Evolutionary conservation across 768 basidiomycete genomes (phyloP).

Genomic region (Trametes cinnabarina): DNA sequence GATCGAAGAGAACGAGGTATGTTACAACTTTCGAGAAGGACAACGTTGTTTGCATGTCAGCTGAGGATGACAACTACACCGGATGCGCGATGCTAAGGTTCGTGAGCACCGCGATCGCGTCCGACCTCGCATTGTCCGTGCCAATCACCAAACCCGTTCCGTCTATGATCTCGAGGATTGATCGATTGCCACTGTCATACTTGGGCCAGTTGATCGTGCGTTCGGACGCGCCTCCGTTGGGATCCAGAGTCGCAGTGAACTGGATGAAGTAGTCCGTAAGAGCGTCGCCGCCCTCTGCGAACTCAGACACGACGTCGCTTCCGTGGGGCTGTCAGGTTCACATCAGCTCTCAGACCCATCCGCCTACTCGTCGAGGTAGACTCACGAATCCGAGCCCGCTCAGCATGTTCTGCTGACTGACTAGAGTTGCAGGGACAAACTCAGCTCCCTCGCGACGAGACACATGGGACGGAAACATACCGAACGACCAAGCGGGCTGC

Average conservation of each 20-base stretch:
- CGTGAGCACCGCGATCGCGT: conserved; percentile 29
- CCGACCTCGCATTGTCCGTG: conserved; percentile 42
- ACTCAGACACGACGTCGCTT: conserved; percentile 22
- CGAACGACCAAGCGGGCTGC: conserved; percentile 43
- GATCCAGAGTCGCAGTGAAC: conserved; percentile 40
- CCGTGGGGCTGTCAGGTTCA: conserved; percentile 14
- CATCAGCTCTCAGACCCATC: too few species aligned
- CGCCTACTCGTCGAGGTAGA: not conserved
- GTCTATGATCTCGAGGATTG: conserved; percentile 42
- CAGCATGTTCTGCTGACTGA: not conserved
- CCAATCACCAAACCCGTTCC: conserved; percentile 35
- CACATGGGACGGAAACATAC: conserved; percentile 21
- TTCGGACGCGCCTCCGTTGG: conserved; percentile 32
- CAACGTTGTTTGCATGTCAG: too few species aligned
- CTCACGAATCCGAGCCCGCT: conserved; percentile 1
- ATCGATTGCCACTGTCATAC: conserved; percentile 36
- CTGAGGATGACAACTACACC: not conserved
- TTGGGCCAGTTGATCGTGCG: conserved; percentile 42
- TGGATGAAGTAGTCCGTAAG: conserved; percentile 46
- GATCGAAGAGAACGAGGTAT: too few species aligned
- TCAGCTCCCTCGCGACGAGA: too few species aligned
- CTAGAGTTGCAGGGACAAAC: too few species aligned
- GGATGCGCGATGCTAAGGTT: not conserved
- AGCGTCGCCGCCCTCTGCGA: conserved; percentile 31
- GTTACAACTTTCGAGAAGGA: too few species aligned